phyloP scores from a whole-genome alignment of 73 alveolate genomes.

The Paramecium sexaurelia region DNA sequence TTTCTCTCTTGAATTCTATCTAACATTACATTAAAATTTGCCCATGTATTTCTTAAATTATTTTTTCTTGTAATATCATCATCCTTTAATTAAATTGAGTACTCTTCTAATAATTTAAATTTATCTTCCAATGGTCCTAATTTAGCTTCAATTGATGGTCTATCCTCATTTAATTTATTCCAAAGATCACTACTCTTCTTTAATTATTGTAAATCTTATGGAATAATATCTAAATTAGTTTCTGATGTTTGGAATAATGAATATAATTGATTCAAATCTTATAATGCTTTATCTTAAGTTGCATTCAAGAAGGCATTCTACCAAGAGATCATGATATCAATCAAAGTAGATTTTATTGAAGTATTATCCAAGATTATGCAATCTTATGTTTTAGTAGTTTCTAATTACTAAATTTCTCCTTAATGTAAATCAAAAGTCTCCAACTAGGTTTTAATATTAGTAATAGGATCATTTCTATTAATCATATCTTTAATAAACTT shows the following conservation, averaged over 20 bases:
- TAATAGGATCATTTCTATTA: constrained; percentile 55
- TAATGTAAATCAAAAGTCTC: constrained; percentile 59
- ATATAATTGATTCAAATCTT: constrained; percentile 60
- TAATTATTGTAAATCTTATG: constrained; percentile 58
- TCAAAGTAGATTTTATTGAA: constrained; percentile 53
- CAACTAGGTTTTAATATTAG: constrained; percentile 56
- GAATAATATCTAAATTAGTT: constrained; percentile 53
- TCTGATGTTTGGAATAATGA: constrained; percentile 40
- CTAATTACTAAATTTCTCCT: constrained; percentile 55
- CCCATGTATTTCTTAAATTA: constrained; percentile 76
- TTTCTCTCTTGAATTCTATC: constrained; percentile 76
- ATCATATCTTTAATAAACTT: constrained; percentile 58
- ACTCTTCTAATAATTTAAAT: constrained; percentile 73
- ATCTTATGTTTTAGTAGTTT: constrained; percentile 66
- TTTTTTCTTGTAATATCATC: constrained; percentile 64
- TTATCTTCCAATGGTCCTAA: constrained; percentile 85
- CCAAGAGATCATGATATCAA: constrained; percentile 65
- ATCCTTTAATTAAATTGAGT: constrained; percentile 51
- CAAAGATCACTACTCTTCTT: constrained; percentile 81
- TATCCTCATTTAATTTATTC: constrained; percentile 77
- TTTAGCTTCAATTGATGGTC: constrained; percentile 77
- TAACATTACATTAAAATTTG: constrained; percentile 80
- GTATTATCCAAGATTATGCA: constrained; percentile 66
- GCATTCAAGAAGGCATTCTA: constrained; percentile 65
- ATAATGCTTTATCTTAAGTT: constrained; percentile 53